A percentile compares a stretch with the other conserved stretches of the same genome.
These are phyloP conservation scores for Cercospora sojina DNA, from an alignment of 2,329 filamentous ascomycete genomes.

Conservation along the genomic window DNA sequence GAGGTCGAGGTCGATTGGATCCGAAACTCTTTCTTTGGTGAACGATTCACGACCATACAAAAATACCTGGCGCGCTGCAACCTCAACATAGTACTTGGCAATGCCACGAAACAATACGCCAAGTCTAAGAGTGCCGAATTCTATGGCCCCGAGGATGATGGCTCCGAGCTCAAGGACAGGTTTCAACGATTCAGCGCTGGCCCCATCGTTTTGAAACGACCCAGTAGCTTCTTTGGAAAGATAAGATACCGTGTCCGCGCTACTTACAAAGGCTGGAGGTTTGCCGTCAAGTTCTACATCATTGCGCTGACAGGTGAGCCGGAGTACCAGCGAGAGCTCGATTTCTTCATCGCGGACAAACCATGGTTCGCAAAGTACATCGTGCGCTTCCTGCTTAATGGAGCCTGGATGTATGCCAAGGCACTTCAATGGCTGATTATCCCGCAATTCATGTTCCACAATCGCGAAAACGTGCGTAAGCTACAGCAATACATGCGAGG, in stretches of 20 bases:
- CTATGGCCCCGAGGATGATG: neutral
- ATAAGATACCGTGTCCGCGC: slow-evolving; percentile 11
- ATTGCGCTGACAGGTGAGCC: slow-evolving; percentile 14
- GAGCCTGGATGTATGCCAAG: slow-evolving; percentile 14
- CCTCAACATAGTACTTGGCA: neutral
- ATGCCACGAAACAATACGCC: slow-evolving; percentile 7
- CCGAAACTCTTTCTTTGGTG: neutral
- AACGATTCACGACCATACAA: slow-evolving; percentile 3
- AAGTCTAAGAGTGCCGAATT: neutral
- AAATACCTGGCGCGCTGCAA: slow-evolving; percentile 7
- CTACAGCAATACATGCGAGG: slow-evolving; percentile 13
- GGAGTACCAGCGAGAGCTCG: slow-evolving; percentile 14
- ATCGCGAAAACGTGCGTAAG: slow-evolving; percentile 1
- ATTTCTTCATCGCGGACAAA: slow-evolving; percentile 12
- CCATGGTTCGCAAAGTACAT: neutral
- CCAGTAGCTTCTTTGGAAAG: slow-evolving; percentile 1
- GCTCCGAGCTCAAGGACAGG: slow-evolving; percentile 3
- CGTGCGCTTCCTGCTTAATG: slow-evolving; percentile 7
- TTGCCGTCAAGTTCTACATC: slow-evolving; percentile 15
- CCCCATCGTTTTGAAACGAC: slow-evolving; percentile 4
- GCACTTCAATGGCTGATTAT: slow-evolving; percentile 11
- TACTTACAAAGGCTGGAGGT: slow-evolving; percentile 12
- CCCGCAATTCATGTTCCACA: slow-evolving; percentile 10
- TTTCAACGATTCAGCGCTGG: slow-evolving; percentile 1
- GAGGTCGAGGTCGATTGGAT: slow-evolving; percentile 3